phyloP scores from a whole-genome alignment of 73 alveolate species.

The Paramecium primaurelia region DNA sequence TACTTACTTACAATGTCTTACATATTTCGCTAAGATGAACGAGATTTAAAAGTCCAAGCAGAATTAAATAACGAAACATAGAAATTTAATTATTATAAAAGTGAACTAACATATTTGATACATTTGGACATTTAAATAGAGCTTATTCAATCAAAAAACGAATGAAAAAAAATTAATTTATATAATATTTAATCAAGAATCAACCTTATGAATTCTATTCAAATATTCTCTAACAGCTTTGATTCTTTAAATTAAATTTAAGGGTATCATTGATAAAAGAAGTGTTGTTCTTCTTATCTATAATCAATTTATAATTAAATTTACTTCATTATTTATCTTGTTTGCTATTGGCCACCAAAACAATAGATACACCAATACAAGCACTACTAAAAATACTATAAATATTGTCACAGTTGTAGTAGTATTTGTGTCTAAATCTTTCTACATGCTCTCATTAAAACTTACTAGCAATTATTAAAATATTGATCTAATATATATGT shows the following conservation, averaged over 20 bases:
- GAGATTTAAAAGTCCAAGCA: background rate
- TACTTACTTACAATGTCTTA: background rate
- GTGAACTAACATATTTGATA: background rate
- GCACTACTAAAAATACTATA: constrained; percentile 39
- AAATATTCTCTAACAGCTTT: constrained; percentile 54
- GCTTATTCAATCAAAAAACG: background rate
- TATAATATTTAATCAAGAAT: background rate
- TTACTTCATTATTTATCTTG: constrained; percentile 55
- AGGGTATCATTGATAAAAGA: constrained; percentile 50
- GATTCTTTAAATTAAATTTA: constrained; percentile 36
- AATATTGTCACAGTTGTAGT: constrained; percentile 60
- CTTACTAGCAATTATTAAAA: background rate
- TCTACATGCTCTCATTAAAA: background rate
- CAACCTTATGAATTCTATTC: constrained; percentile 46
- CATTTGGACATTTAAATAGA: background rate
- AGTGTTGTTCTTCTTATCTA: constrained; percentile 57
- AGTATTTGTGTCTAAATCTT: constrained; percentile 26
- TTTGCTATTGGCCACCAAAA: constrained; percentile 58
- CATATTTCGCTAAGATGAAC: constrained; percentile 10
- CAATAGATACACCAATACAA: constrained; percentile 18
- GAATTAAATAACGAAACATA: background rate
- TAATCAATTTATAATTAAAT: background rate
- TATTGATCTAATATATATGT: constrained; percentile 39
- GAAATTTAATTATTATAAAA: background rate
- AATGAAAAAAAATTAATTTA: background rate